These are phyloP conservation scores for Hirschioporus abietinus DNA, from an alignment of 768 basidiomycete species.

Conservation along the genomic window DNA sequence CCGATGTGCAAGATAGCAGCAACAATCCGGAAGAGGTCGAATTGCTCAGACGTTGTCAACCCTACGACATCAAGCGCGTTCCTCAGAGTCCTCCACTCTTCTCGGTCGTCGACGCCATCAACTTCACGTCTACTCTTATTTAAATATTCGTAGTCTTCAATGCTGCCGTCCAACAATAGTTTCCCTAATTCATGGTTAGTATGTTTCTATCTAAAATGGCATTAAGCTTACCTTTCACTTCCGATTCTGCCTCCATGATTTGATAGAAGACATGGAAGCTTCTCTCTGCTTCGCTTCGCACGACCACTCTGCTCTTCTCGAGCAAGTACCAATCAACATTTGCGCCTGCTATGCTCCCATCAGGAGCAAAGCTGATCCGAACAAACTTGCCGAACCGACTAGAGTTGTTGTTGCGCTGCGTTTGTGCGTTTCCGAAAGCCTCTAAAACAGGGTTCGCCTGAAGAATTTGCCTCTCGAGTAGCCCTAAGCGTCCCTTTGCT, in stretches of 20 bases:
- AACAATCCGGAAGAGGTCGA: constrained; percentile 90
- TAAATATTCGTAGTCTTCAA: constrained; percentile 86
- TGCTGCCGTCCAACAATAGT: constrained; percentile 64
- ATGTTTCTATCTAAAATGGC: constrained; percentile 5
- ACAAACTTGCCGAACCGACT: constrained; percentile 99
- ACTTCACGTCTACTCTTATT: constrained; percentile 86
- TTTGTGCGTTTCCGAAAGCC: constrained; percentile 98
- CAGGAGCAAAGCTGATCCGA: constrained; percentile 86
- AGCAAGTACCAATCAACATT: constrained; percentile 99
- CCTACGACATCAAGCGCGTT: constrained; percentile 86
- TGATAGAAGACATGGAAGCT: constrained; percentile 99
- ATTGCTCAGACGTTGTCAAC: constrained; percentile 77
- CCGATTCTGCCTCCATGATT: constrained; percentile 69
- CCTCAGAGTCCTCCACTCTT: constrained; percentile 83
- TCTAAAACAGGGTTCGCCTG: constrained; percentile 98
- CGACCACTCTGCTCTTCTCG: constrained; percentile 94
- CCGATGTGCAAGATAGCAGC: constrained; percentile 94
- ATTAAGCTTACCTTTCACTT: constrained; percentile 56
- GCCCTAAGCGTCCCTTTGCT: constrained; percentile 72
- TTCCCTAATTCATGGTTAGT: constrained; percentile 42
- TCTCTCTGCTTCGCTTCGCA: constrained; percentile 81
- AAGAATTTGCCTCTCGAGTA: constrained; percentile 92
- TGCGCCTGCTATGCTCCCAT: constrained; percentile 94
- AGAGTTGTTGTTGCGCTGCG: constrained; percentile 97
- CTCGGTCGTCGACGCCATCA: constrained; percentile 90